Evolutionary conservation across 345 rosid genomes (phyloP).

Genomic region (Turritis glabra): DNA sequence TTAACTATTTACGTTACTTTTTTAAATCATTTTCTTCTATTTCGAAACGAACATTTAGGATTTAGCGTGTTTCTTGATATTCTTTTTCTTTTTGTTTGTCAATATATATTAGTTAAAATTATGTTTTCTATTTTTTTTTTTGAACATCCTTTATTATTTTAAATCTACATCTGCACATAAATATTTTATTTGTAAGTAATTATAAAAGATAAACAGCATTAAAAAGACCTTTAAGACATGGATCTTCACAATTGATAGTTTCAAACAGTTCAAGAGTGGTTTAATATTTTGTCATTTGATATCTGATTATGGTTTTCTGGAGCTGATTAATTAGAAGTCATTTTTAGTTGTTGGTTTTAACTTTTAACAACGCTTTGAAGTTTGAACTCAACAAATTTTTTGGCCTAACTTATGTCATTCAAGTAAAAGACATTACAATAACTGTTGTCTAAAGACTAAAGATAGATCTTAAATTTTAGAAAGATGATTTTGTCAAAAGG

Average conservation of each 20-base stretch:
- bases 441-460: conserved; percentile 4
- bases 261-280: not conserved
- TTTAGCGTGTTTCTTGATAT: not conserved
- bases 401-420: not conserved
- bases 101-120: too few relatives aligned
- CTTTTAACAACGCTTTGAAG: not conserved
- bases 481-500: not conserved
- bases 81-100: too few relatives aligned
- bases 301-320: not conserved
- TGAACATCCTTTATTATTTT: not conserved
- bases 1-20: not conserved
- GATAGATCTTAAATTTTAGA: not conserved
- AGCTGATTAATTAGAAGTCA: not conserved
- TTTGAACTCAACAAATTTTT: not conserved
- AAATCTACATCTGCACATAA: not conserved
- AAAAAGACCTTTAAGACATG: not conserved
- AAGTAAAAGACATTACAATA: not conserved
- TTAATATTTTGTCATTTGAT: not conserved
- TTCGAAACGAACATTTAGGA: not conserved
- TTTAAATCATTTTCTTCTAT: not conserved
- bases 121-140: not conserved
- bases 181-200: not conserved
- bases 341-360: not conserved
- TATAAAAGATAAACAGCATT: not conserved
- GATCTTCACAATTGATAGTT: not conserved